phyloP scores from a whole-genome alignment of 2,329 filamentous ascomycete genomes.

The Colletotrichum trifolii region DNA sequence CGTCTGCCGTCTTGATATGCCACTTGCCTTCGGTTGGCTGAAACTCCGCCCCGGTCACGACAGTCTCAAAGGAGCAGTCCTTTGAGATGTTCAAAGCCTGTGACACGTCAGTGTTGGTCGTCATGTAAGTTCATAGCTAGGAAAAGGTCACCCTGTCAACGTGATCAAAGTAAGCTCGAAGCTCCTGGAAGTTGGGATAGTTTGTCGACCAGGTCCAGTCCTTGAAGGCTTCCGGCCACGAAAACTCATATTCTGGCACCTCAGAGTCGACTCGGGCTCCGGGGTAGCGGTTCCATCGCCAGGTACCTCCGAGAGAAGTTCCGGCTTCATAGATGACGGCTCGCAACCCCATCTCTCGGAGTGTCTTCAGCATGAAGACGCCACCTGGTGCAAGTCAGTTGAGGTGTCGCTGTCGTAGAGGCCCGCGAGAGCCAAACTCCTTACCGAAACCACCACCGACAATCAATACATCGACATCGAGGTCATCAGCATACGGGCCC shows the following conservation, averaged over 20 bases:
- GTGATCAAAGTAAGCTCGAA: conserved; percentile 69
- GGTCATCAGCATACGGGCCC: conserved; percentile 55
- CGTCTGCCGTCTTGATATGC: conserved; percentile 61
- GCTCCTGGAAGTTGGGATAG: conserved; percentile 63
- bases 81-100: conserved; percentile 63
- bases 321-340: conserved; percentile 64
- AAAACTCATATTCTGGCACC: conserved; percentile 64
- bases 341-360: conserved; percentile 61
- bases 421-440: background rate
- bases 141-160: conserved; percentile 57
- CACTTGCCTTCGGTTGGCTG: conserved; percentile 60
- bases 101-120: background rate
- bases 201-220: conserved; percentile 67
- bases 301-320: conserved; percentile 62
- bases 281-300: conserved; percentile 68
- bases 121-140: too few species aligned
- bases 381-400: conserved; percentile 41
- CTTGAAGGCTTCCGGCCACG: conserved; percentile 61
- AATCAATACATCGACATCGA: conserved; percentile 57
- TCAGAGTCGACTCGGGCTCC: conserved; percentile 65
- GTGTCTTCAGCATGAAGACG: conserved; percentile 61
- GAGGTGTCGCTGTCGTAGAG: background rate
- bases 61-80: conserved; percentile 66
- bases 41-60: conserved; percentile 63
- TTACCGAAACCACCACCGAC: conserved; percentile 56